These are phyloP conservation scores for Urtica urens DNA, from an alignment of 306 rosid genomes.

Conservation along the genomic window DNA sequence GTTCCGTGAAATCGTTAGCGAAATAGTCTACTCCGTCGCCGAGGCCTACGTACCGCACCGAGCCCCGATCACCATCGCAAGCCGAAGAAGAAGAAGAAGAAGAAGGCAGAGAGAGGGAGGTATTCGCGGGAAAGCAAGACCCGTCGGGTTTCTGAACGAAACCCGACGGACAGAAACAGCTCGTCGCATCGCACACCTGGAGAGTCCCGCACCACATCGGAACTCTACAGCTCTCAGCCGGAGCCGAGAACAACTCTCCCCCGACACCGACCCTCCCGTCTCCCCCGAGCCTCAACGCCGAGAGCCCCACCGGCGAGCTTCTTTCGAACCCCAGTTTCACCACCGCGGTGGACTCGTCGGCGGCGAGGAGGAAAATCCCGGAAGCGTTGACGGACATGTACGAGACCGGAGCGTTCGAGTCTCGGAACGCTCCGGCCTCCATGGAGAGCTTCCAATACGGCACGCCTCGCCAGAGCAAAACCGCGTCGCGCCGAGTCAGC, in stretches of 20 bases:
- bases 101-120: constrained; percentile 11
- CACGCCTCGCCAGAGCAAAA: constrained; percentile 14
- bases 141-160: not conserved
- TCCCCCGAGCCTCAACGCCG: constrained; percentile 2
- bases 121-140: constrained; percentile 7
- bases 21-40: constrained; percentile 7
- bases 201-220: constrained; percentile 10
- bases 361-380: constrained; percentile 8
- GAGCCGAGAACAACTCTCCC: constrained; percentile 6
- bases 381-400: constrained; percentile 8
- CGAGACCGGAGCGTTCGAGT: constrained; percentile 8
- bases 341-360: not conserved
- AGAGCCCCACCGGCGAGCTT: not conserved
- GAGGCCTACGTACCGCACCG: constrained; percentile 11
- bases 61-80: not conserved
- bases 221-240: constrained; percentile 6
- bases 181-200: constrained; percentile 1
- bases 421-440: not conserved
- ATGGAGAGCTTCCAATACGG: constrained; percentile 17
- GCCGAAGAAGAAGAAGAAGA: not conserved
- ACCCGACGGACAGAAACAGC: constrained; percentile 12
- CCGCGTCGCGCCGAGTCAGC: constrained; percentile 2
- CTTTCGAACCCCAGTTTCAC: not conserved
- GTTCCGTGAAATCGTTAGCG: constrained; percentile 2
- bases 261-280: constrained; percentile 7